Conservation (phyloP, 192 early-diverging fungal species). For the Coemansia sp. region DNA sequence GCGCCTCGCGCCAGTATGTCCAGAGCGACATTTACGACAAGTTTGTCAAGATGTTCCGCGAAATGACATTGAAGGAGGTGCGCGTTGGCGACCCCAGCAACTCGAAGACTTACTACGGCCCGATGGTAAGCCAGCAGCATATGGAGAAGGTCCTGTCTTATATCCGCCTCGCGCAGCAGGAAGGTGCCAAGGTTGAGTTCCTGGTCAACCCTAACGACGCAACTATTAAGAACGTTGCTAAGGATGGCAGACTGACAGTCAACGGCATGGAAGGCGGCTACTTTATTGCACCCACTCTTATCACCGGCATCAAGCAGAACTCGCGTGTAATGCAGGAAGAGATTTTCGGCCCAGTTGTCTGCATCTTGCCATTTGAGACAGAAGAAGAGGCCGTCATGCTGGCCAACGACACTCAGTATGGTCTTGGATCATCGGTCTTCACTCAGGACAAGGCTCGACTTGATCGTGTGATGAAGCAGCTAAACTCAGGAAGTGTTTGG, state of each 20-base stretch:
- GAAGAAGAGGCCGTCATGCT: conserved; percentile 71
- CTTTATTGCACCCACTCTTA: conserved; percentile 79
- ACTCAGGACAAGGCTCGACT: conserved; percentile 63
- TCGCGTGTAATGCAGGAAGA: conserved; percentile 66
- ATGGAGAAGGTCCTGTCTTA: conserved; percentile 70
- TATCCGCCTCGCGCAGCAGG: conserved; percentile 61
- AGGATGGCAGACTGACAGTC: conserved; percentile 36
- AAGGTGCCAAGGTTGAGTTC: conserved; percentile 62
- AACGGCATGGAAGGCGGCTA: conserved; percentile 64
- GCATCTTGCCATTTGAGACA: conserved; percentile 69
- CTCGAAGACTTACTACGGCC: conserved; percentile 65
- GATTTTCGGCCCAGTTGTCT: conserved; percentile 87
- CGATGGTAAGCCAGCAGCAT: conserved; percentile 70
- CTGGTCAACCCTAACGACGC: conserved; percentile 28
- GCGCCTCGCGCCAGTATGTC: conserved; percentile 75
- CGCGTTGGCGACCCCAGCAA: conserved; percentile 73
- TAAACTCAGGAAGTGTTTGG: conserved; percentile 75
- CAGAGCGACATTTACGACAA: conserved; percentile 65
- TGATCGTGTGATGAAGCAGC: conserved; percentile 58
- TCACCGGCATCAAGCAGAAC: conserved; percentile 56
- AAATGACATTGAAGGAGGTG: conserved; percentile 40
- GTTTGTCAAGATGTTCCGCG: conserved; percentile 64
- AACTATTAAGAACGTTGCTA: conserved; percentile 35
- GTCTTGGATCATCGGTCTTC: conserved; percentile 74
- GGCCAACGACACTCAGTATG: conserved; percentile 74